Base-by-base conservation (phyloP, 208 protist genomes). In the Spongospora subterranea region DNA sequence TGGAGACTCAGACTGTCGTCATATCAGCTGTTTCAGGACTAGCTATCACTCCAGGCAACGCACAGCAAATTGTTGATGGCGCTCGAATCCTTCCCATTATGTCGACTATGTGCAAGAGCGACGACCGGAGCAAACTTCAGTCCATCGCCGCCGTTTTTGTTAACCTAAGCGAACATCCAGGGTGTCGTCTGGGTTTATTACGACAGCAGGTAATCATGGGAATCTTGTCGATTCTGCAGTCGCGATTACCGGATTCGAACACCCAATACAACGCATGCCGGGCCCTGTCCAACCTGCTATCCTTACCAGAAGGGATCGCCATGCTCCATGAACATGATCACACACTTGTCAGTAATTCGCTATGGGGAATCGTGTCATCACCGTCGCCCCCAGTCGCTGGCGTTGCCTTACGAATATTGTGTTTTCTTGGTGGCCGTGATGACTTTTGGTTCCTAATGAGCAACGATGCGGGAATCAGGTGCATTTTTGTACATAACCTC, bases 61-160 rank as follows among this genome's bases (percentile, higher is more conserved):
- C 71, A 6, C 71, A 82, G n/a, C 71, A 82, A 43, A 82, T 82
- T 6, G 71, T 82, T 13, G 17, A 82, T 6, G 71, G 71, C 6
- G 71, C 17, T 6, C 71, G 71, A 6, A 82, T 82, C 6, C n/a
- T 82, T 20, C 71, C 71, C 71, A 82, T 82, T n/a, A 82, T 82
- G 71, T 82, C 71, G 71, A 35, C 71, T 13, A 82, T 82, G 71
- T 82, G 71, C 71, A 82, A 82, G n/a, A 82, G 71, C 71, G 71
- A 82, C n/a, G 71, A 82, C 71, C n/a, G 35, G n/a, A 39, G 6
- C 35, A 35, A 82, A 43, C 40, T 82, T 6, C 71, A 82, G n/a
- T 82, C 71, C 6, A 82, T 82, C 71, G 71, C 71, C 13, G 71
- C 71, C 71, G 71, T 82, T 35, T 82, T 82, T 43, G 71, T 82